These are phyloP conservation scores for Hanseniaspora clermontiae DNA, from an alignment of 805 yeast species.

Conservation along the genomic window DNA sequence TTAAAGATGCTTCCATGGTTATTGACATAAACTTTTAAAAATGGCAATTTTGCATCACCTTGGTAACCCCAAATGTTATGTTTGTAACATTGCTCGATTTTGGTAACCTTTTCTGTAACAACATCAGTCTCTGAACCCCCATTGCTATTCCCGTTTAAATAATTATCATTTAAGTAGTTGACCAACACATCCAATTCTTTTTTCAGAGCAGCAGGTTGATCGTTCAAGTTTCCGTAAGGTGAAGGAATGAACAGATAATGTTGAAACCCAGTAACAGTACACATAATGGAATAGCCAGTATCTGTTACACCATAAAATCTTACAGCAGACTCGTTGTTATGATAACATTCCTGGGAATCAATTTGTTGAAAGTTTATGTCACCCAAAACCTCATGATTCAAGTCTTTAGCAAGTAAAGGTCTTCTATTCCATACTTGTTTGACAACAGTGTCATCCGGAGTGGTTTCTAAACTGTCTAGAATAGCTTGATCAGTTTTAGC, in stretches of 20 bases:
- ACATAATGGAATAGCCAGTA: conserved; percentile 76
- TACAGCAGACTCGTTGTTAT: conserved; percentile 40
- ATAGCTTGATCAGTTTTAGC: neutral
- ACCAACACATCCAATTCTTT: conserved; percentile 40
- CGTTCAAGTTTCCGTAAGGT: conserved; percentile 52
- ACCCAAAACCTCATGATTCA: conserved; percentile 32
- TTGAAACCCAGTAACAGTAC: conserved; percentile 76
- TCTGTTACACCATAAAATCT: conserved; percentile 87
- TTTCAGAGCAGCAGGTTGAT: conserved; percentile 23
- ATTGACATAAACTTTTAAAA: conserved; percentile 56
- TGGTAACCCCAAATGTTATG: conserved; percentile 92
- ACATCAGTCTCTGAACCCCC: neutral
- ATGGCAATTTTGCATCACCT: conserved; percentile 65
- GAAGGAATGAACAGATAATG: conserved; percentile 90
- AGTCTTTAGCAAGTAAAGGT: conserved; percentile 41
- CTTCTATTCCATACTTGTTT: conserved; percentile 38
- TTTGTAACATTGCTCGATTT: conserved; percentile 52
- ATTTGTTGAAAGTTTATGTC: conserved; percentile 77
- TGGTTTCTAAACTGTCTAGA: conserved; percentile 4
- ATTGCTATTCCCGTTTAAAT: conserved; percentile 22
- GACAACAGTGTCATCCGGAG: conserved; percentile 12
- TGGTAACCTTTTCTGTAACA: conserved; percentile 39
- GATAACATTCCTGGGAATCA: conserved; percentile 76
- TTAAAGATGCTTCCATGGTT: conserved; percentile 56
- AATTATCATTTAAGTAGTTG: conserved; percentile 34